These are phyloP conservation scores for Furcasterigmium sp. DNA, from an alignment of 2,329 filamentous ascomycete genomes.

Conservation along the genomic window DNA sequence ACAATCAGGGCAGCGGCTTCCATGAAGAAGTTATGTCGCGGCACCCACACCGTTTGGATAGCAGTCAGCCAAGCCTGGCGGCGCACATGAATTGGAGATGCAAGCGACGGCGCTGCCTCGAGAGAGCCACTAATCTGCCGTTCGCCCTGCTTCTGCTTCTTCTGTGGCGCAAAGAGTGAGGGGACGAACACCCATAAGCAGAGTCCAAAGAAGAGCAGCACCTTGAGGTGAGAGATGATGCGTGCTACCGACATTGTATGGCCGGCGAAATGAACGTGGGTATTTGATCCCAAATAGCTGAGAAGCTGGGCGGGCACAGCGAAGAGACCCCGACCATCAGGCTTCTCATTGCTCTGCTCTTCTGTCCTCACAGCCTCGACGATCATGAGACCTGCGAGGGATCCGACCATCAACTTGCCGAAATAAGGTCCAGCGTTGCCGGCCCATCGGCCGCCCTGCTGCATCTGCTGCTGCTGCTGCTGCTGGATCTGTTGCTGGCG, in stretches of 20 bases:
- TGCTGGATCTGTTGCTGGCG: constrained; percentile 54
- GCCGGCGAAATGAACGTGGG: constrained; percentile 49
- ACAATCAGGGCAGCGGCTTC: constrained; percentile 76
- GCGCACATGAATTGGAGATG: constrained; percentile 79
- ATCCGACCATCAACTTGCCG: constrained; percentile 86
- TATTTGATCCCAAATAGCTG: constrained; percentile 36
- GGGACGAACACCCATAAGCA: constrained; percentile 52
- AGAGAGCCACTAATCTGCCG: constrained; percentile 30
- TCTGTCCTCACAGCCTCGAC: constrained; percentile 71
- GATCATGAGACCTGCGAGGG: constrained; percentile 87
- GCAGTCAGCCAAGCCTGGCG: constrained; percentile 90
- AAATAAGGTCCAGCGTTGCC: constrained; percentile 50
- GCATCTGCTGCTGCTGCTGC: constrained; percentile 39
- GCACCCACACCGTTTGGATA: constrained; percentile 88
- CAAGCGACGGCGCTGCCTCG: constrained; percentile 61
- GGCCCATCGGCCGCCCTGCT: constrained; percentile 46
- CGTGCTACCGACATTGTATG: constrained; percentile 41
- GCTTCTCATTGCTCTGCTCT: constrained; percentile 58
- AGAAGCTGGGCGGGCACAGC: constrained; percentile 58
- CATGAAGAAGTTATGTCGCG: constrained; percentile 77
- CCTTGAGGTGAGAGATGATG: constrained; percentile 45
- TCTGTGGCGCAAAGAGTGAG: constrained; percentile 38
- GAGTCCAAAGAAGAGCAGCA: constrained; percentile 46
- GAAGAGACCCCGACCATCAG: constrained; percentile 62
- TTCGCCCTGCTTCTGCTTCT: constrained; percentile 45